Evolutionary conservation across 2,329 filamentous ascomycete genomes (phyloP).

Genomic region (Claviceps sp.): DNA sequence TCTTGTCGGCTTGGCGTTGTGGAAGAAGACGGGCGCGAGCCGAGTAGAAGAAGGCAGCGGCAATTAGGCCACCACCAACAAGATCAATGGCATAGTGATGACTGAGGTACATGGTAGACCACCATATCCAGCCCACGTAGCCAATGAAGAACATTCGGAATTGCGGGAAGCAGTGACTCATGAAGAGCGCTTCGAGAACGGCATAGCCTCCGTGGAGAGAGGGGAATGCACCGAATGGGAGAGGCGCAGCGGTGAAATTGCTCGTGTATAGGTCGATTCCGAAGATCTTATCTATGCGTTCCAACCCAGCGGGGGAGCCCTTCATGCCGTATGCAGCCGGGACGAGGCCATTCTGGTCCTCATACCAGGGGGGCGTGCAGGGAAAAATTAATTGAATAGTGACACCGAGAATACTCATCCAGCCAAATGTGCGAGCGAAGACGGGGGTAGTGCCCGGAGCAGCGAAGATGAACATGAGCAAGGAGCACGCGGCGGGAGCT

Average conservation of each 20-base stretch:
- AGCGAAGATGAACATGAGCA: constrained; percentile 74
- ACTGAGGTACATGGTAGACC: constrained; percentile 95
- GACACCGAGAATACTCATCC: constrained; percentile 81
- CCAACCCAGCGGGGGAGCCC: constrained; percentile 79
- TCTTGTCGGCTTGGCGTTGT: constrained; percentile 69
- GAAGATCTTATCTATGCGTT: constrained; percentile 78
- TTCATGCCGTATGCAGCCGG: constrained; percentile 87
- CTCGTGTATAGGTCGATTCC: constrained; percentile 89
- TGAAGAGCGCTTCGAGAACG: constrained; percentile 79
- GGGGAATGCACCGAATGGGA: constrained; percentile 92
- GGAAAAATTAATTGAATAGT: constrained; percentile 82
- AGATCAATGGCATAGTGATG: constrained; percentile 95
- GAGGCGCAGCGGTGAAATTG: constrained; percentile 75
- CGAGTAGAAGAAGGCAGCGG: constrained; percentile 69
- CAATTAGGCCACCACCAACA: constrained; percentile 69
- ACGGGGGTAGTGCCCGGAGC: constrained; percentile 75
- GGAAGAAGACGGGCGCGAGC: constrained; percentile 71
- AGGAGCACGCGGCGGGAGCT: constrained; percentile 65
- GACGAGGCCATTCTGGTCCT: constrained; percentile 80
- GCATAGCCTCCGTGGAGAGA: constrained; percentile 84
- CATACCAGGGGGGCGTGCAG: constrained; percentile 94
- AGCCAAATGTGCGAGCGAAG: constrained; percentile 79
- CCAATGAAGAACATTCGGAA: constrained; percentile 66
- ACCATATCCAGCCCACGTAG: constrained; percentile 92
- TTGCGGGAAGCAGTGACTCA: constrained; percentile 82